A percentile compares a stretch with the other conserved stretches of the same genome.
Evolutionary conservation across 306 rosid genomes (phyloP).

Genomic region (Inga oerstediana): DNA sequence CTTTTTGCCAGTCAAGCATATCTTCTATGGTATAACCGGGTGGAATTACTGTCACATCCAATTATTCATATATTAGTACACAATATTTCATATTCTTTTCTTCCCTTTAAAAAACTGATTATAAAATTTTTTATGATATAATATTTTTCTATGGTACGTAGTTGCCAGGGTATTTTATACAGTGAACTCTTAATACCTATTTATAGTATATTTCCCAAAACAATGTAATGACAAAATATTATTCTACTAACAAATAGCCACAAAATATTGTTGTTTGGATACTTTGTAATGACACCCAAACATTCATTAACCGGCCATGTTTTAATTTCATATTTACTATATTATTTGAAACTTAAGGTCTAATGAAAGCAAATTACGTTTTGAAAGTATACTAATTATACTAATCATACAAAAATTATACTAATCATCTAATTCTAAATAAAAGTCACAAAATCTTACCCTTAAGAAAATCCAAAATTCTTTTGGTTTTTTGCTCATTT

Average conservation of each 20-base stretch:
- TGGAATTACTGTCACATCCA: slow-evolving; percentile 3
- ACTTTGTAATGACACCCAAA: neutral
- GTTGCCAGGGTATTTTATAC: neutral
- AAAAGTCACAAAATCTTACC: neutral
- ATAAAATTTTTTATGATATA: neutral
- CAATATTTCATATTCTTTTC: neutral
- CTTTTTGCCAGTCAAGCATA: slow-evolving; percentile 37
- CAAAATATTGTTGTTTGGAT: neutral
- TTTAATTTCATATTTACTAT: neutral
- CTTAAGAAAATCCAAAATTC: neutral
- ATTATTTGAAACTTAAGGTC: neutral
- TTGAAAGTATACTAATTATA: too few species aligned
- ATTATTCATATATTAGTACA: neutral
- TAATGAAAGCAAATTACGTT: neutral
- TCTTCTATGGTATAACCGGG: slow-evolving; percentile 29
- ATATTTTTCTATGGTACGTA: too few species aligned
- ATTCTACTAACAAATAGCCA: neutral
- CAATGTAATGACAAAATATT: neutral
- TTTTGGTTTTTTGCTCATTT: neutral
- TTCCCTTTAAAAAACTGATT: neutral
- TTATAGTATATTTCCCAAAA: neutral
- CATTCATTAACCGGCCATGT: neutral
- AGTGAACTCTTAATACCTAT: neutral
- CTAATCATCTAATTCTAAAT: neutral
- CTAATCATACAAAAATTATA: neutral